Evolutionary conservation across 208 protist species (phyloP).

Genomic region (Acanthamoeba castellanii): DNA sequence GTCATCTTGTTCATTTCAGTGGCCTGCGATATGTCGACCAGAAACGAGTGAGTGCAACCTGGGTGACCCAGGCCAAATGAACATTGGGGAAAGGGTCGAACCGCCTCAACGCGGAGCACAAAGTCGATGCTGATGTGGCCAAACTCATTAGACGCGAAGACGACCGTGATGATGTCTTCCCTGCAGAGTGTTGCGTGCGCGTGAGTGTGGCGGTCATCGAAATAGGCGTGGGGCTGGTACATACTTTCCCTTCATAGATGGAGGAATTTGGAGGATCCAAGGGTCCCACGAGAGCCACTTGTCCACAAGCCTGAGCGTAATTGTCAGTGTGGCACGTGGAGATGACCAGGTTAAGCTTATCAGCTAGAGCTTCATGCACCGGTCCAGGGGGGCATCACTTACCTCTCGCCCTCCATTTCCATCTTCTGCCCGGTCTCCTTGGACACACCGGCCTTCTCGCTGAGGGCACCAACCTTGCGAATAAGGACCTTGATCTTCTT

Average conservation of each 20-base stretch:
- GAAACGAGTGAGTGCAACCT: background rate
- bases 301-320: conserved; percentile 21
- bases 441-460: conserved; percentile 56
- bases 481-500: conserved; percentile 65
- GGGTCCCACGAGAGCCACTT: conserved; percentile 67
- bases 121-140: conserved; percentile 63
- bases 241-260: conserved; percentile 63
- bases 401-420: conserved; percentile 46
- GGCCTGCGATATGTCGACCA: background rate
- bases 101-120: conserved; percentile 4
- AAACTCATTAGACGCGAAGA: conserved; percentile 59
- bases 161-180: conserved; percentile 38
- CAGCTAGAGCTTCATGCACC: too few species aligned
- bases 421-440: conserved; percentile 47
- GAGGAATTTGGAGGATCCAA: conserved; percentile 65
- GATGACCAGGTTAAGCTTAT: too few species aligned
- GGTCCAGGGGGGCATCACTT: background rate
- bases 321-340: background rate
- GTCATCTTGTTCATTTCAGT: conserved; percentile 43
- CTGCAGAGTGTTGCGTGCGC: background rate
- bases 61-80: background rate
- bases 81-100: background rate
- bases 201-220: background rate
- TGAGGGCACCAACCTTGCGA: conserved; percentile 6
- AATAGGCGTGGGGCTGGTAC: background rate